Evolutionary conservation across 495 filamentous ascomycete genomes (phyloP), one percentile per base, ranked within the genome.

Genomic region (Penicillium diatomitis): DNA sequence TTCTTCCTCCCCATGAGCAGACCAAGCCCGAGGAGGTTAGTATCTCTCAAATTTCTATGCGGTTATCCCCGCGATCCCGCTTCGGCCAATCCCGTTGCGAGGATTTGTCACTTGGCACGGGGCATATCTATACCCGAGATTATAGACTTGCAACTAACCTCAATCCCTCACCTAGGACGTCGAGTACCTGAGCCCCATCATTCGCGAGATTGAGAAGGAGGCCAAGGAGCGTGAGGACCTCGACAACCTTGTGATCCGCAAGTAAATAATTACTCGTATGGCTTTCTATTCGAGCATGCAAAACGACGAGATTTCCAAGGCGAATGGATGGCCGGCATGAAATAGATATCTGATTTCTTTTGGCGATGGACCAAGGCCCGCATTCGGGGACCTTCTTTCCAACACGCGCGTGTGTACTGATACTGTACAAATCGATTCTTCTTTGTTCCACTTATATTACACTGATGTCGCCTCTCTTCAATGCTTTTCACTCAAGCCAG

Each of bases 161-260:
- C 20, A 20, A 20, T 20, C 20, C 20, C 20, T 20, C 20, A 20
- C 44, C 47, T 70, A 95, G 86, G 89, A 95, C 56, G 63, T 79
- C 48, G 75, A 75, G 46, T 95, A 95, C 68, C 80, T 95, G 20
- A 74, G 77, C 56, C 84, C 83, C 35, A 83, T 92, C 66, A 89
- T 95, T 68, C 72, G 77, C 56, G 84, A 90, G 72, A 82, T 95
- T 65, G 79, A 88, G 72, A 79, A 84, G 55, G 90, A 95, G 77
- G 65, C 70, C 50, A 81, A 80, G 63, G 92, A 98, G 77, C 79
- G 84, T 60, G 74, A 74, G 41, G 87, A 90, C 58, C 72, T 98
- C 58, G 90, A 97, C 68, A 78, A 83, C 54, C 76, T 96, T 76
- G 72, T 83, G 48, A 64, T 91, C 61, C 82, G 77, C 71, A 65